These are phyloP conservation scores for Exobasidium rhododendri DNA, from an alignment of 1,284 basidiomycete genomes.

Conservation along the genomic window DNA sequence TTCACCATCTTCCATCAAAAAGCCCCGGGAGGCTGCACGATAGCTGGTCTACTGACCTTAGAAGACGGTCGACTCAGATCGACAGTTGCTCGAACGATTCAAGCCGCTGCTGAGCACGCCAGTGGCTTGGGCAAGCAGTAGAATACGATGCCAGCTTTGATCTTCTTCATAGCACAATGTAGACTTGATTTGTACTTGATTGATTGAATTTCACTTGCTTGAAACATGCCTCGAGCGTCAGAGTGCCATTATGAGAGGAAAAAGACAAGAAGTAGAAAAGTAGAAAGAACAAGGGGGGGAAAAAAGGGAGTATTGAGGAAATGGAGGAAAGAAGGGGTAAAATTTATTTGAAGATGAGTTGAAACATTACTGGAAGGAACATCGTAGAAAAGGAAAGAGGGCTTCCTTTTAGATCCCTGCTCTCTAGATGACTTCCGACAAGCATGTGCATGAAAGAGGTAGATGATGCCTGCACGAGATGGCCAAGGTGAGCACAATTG, in stretches of 20 bases:
- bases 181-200: background rate
- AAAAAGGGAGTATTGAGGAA: background rate
- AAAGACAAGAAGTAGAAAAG: background rate
- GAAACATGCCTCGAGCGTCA: background rate
- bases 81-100: constrained; percentile 91
- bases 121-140: constrained; percentile 40
- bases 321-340: background rate
- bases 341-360: too few relatives aligned
- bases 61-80: constrained; percentile 92
- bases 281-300: background rate
- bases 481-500: too few relatives aligned
- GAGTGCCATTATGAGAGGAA: background rate
- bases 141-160: too few relatives aligned
- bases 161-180: background rate
- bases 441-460: too few relatives aligned
- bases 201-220: background rate
- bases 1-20: constrained; percentile 4
- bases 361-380: too few relatives aligned
- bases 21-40: constrained; percentile 98
- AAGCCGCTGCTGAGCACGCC: constrained; percentile 57
- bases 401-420: too few relatives aligned
- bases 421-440: too few relatives aligned
- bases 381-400: too few relatives aligned
- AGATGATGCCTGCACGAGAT: too few relatives aligned
- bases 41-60: constrained; percentile 87